Base-by-base conservation (phyloP, 805 yeast genomes). In the Scheffersomyces amazonensis region DNA sequence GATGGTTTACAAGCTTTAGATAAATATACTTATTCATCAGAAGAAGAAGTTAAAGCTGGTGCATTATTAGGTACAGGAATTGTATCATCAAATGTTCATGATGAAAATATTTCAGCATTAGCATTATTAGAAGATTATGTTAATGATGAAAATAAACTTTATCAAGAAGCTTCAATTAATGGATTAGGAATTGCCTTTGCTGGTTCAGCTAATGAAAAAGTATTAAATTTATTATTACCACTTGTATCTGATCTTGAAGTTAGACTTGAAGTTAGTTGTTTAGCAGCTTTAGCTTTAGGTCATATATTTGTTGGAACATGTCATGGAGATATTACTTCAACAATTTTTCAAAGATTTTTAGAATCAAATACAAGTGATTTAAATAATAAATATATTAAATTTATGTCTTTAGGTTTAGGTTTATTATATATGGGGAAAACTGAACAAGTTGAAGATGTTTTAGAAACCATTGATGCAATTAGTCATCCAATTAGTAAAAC, bases 181-280 rank as follows among this genome's bases (percentile, higher is more conserved):
- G 98, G 99, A 48, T 72, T 93, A 40, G 97, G 98, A 34, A 76
- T 93, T 50, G 91, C 98, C 1, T 93, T 87, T 64, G 91, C 98
- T 3, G 99, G 99, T 5, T 84, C 96, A 23, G 81, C 87, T 44
- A 85, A 93, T 53, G 89, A 83, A 52, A 95, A 86, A 44, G 80
- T 93, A 18, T 69, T 84, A 52, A 83, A 81, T 42, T 67, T 90
- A 43, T 71, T 93, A 42, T 68, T 84, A 45, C 96, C 98, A 9
- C 64, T 91, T 31, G 84, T 93, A 8, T 79, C 90, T 6, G 96
- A 91, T 55, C 67, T 83, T 10, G 80, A 80, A 12, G 69, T 76
- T 32, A 73, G 91, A 13, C 70, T 91, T 54, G 96, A 91, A 62
- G 76, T 85, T 16, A 80, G 93, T 19, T 77, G 91, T 3, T 67